Percentiles rank a stretch among this genome's conserved stretches.
These are phyloP conservation scores for Fraxinus velutina DNA, from an alignment of 305 asterid genomes.

Conservation along the genomic window DNA sequence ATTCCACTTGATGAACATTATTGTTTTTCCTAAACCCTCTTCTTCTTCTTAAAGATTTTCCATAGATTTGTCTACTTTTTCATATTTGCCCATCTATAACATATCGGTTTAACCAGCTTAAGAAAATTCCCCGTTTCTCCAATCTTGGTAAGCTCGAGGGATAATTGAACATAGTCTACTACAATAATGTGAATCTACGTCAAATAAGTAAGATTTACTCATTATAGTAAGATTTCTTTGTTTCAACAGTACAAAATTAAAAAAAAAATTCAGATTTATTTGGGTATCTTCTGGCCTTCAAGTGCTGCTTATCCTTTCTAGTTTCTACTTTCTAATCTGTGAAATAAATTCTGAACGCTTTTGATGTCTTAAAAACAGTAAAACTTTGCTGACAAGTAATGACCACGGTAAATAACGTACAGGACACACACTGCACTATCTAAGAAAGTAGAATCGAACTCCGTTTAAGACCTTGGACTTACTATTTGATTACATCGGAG, in stretches of 20 bases:
- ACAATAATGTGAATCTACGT: neutral
- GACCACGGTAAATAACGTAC: neutral
- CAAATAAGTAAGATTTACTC: neutral
- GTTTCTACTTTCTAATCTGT: neutral
- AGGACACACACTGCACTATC: neutral
- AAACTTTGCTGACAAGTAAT: neutral
- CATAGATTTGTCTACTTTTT: neutral
- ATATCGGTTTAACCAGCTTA: neutral
- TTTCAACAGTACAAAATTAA: neutral
- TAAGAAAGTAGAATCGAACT: neutral
- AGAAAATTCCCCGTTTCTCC: neutral
- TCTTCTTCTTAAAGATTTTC: neutral
- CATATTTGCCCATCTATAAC: neutral
- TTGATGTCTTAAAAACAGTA: neutral
- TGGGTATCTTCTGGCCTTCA: neutral
- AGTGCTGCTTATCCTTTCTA: neutral
- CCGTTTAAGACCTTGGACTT: constrained; percentile 30
- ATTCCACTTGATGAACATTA: neutral
- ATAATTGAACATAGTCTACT: neutral
- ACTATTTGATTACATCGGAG: constrained; percentile 34
- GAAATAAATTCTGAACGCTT: neutral
- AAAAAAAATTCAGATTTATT: neutral
- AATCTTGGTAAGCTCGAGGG: neutral
- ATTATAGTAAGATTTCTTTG: neutral
- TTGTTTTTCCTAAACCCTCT: neutral